These are phyloP conservation scores for Bipolaris cookei DNA, from an alignment of 2,329 filamentous ascomycete genomes.

Conservation along the genomic window DNA sequence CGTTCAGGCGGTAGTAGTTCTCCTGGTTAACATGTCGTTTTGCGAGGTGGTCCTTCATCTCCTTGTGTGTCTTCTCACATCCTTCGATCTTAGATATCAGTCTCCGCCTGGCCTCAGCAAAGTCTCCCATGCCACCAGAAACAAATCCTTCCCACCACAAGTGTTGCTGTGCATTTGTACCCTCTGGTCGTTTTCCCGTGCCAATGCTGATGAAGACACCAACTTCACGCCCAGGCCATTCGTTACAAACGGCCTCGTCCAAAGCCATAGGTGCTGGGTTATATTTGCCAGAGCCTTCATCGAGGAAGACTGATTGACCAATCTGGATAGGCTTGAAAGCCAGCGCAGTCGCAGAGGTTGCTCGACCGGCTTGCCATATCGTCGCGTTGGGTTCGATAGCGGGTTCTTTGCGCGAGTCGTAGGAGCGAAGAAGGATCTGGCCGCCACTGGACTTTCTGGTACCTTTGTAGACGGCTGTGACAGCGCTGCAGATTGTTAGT, in stretches of 20 bases:
- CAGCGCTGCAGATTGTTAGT: constrained; percentile 64
- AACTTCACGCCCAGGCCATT: constrained; percentile 93
- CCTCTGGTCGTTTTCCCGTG: constrained; percentile 83
- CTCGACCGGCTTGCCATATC: constrained; percentile 95
- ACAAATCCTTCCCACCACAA: constrained; percentile 93
- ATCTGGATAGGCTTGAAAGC: constrained; percentile 97
- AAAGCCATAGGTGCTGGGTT: constrained; percentile 86
- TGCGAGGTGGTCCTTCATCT: constrained; percentile 80
- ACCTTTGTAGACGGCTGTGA: constrained; percentile 90
- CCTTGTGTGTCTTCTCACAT: constrained; percentile 87
- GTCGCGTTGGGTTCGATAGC: constrained; percentile 91
- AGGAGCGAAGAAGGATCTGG: constrained; percentile 82
- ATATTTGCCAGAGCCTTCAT: constrained; percentile 89
- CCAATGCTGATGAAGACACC: constrained; percentile 92
- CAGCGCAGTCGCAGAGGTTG: constrained; percentile 87
- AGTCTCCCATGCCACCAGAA: constrained; percentile 74
- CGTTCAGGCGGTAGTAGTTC: constrained; percentile 95
- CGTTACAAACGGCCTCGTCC: constrained; percentile 88
- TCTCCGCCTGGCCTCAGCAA: constrained; percentile 83
- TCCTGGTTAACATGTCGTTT: constrained; percentile 82
- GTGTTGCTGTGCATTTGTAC: constrained; percentile 70
- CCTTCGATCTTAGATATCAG: constrained; percentile 93
- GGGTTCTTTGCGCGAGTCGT: constrained; percentile 91
- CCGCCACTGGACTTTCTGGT: constrained; percentile 68
- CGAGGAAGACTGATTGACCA: constrained; percentile 90